A percentile compares a stretch with the other conserved stretches of the same genome.
These are phyloP conservation scores for Aphanomyces astaci DNA, from an alignment of 352 stramenopile species.

Conservation along the genomic window DNA sequence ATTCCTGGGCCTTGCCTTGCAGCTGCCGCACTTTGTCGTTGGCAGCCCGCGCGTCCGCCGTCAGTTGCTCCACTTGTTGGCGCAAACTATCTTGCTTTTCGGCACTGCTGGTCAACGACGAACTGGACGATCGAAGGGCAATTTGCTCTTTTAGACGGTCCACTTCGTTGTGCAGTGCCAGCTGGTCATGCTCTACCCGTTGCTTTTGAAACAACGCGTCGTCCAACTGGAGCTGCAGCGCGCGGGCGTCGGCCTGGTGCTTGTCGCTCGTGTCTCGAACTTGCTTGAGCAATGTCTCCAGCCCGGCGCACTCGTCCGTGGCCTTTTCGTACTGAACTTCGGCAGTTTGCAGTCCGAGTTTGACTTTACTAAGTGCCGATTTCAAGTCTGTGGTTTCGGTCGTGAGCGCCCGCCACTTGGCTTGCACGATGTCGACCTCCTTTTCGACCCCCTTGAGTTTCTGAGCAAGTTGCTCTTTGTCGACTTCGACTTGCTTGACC, in stretches of 20 bases:
- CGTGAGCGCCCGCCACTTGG: constrained; percentile 26
- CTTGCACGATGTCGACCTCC: constrained; percentile 28
- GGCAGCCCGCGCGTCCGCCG: neutral
- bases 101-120: neutral
- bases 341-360: constrained; percentile 23
- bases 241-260: neutral
- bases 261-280: neutral
- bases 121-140: neutral
- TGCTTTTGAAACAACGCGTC: constrained; percentile 1
- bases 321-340: constrained; percentile 1
- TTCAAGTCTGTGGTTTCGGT: constrained; percentile 33
- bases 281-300: neutral
- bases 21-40: constrained; percentile 1
- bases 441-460: constrained; percentile 31
- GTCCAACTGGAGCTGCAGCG: constrained; percentile 5
- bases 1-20: neutral
- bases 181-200: neutral
- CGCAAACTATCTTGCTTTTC: neutral
- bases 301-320: neutral
- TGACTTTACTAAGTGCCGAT: constrained; percentile 31
- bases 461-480: constrained; percentile 28
- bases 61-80: constrained; percentile 1
- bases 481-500: constrained; percentile 32
- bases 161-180: constrained; percentile 4
- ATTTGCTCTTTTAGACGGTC: neutral